phyloP scores from a whole-genome alignment of 2,329 filamentous ascomycete genomes.

The Diaporthe citriasiana region DNA sequence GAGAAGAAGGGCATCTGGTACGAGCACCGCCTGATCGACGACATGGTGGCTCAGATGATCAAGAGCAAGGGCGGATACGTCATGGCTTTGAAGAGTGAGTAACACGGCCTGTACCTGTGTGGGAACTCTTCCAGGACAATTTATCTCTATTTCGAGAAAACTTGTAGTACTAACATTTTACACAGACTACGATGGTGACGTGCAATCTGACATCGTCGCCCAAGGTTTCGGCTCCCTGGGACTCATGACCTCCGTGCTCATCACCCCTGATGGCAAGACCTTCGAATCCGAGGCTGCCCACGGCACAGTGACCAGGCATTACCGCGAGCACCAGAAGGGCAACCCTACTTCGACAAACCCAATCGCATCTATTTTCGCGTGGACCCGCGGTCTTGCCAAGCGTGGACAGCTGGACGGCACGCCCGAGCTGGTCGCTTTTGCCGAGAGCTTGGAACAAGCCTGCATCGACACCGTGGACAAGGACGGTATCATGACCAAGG shows the following conservation, averaged over 20 bases:
- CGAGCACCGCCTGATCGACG: slow-evolving; percentile 98
- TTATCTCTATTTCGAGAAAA: background rate
- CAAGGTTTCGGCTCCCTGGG: slow-evolving; percentile 98
- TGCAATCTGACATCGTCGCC: slow-evolving; percentile 97
- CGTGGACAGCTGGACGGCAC: slow-evolving; percentile 93
- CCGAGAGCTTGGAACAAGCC: slow-evolving; percentile 90
- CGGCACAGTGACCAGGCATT: slow-evolving; percentile 98
- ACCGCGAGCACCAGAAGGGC: slow-evolving; percentile 98
- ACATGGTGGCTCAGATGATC: slow-evolving; percentile 99
- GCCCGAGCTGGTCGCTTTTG: slow-evolving; percentile 92
- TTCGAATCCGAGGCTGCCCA: slow-evolving; percentile 98
- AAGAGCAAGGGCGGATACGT: slow-evolving; percentile 97
- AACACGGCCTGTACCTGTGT: slow-evolving; percentile 40
- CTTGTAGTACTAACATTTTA: background rate
- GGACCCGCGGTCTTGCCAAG: slow-evolving; percentile 95
- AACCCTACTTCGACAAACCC: slow-evolving; percentile 98
- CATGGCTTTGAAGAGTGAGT: slow-evolving; percentile 97
- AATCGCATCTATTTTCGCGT: slow-evolving; percentile 98
- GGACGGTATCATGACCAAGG: slow-evolving; percentile 99
- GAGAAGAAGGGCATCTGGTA: slow-evolving; percentile 97
- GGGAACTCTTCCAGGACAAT: background rate
- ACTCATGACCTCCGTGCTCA: slow-evolving; percentile 97
- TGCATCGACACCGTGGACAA: slow-evolving; percentile 94
- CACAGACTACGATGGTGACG: slow-evolving; percentile 96
- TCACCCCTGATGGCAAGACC: slow-evolving; percentile 96